These are phyloP conservation scores for Clitoria ternatea DNA, from an alignment of 306 rosid genomes.

Conservation along the genomic window DNA sequence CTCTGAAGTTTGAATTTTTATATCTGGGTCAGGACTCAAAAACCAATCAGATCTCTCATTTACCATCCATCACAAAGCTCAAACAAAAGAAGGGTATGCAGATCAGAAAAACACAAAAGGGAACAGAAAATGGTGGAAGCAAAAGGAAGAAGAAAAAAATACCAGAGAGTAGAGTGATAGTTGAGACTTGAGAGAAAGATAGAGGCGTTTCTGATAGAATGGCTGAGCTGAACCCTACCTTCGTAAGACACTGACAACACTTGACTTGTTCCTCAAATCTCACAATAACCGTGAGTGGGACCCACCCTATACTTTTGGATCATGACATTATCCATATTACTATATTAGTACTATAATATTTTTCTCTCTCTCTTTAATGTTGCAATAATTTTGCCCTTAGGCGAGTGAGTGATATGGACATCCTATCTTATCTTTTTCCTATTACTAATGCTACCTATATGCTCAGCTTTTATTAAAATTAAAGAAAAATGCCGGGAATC, in stretches of 20 bases:
- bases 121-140: not conserved
- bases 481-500: not conserved
- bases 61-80: not conserved
- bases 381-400: conserved; percentile 19
- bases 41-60: conserved; percentile 4
- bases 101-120: not conserved
- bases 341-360: not conserved
- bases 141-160: not conserved
- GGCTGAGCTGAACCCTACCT: conserved; percentile 19
- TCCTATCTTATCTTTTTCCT: not conserved
- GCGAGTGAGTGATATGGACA: not conserved
- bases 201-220: not conserved
- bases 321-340: conserved; percentile 28
- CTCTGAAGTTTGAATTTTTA: not conserved
- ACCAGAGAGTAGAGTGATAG: not conserved
- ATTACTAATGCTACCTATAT: not conserved
- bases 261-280: conserved; percentile 25
- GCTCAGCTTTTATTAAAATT: not conserved
- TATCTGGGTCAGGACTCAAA: not conserved
- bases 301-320: conserved; percentile 22
- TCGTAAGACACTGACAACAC: conserved; percentile 1
- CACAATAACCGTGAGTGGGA: conserved; percentile 19
- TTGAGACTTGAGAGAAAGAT: not conserved
- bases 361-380: not conserved
- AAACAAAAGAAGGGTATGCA: not conserved